These are phyloP conservation scores for Eucalyptus camaldulensis DNA, from an alignment of 345 rosid species.

Conservation along the genomic window DNA sequence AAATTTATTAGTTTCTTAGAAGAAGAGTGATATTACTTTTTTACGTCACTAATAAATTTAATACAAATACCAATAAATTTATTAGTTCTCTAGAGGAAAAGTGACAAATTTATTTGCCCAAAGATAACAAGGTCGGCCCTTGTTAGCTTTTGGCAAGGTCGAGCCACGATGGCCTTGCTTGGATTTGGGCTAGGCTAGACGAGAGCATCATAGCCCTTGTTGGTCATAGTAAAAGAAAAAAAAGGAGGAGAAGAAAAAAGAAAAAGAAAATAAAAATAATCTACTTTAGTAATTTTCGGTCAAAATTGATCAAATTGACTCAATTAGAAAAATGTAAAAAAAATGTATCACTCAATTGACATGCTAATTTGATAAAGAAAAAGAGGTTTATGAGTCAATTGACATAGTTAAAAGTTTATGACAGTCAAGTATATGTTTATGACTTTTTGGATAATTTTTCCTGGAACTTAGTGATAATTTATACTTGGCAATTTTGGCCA, in stretches of 20 bases:
- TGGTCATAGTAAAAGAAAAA: fast-evolving
- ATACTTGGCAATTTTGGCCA: fast-evolving
- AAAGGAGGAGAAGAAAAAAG: neutral
- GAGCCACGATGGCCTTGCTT: fast-evolving
- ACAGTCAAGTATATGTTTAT: fast-evolving
- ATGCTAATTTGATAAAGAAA: no score
- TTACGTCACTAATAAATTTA: fast-evolving
- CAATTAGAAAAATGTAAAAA: no score
- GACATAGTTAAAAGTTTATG: fast-evolving
- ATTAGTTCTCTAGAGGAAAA: neutral
- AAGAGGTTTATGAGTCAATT: no score
- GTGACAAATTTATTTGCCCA: fast-evolving
- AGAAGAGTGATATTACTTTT: neutral
- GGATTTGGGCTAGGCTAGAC: fast-evolving
- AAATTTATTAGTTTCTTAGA: no score
- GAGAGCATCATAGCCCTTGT: fast-evolving
- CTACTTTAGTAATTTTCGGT: fast-evolving
- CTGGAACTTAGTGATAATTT: fast-evolving
- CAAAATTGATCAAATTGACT: fast-evolving
- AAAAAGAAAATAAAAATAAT: fast-evolving
- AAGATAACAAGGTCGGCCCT: fast-evolving
- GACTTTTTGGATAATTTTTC: fast-evolving
- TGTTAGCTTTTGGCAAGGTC: neutral
- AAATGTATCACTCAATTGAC: no score
- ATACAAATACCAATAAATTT: fast-evolving